Percentiles rank a stretch among this genome's conserved stretches.
phyloP scores from a whole-genome alignment of 495 filamentous ascomycete species.

The Neurospora sp. region DNA sequence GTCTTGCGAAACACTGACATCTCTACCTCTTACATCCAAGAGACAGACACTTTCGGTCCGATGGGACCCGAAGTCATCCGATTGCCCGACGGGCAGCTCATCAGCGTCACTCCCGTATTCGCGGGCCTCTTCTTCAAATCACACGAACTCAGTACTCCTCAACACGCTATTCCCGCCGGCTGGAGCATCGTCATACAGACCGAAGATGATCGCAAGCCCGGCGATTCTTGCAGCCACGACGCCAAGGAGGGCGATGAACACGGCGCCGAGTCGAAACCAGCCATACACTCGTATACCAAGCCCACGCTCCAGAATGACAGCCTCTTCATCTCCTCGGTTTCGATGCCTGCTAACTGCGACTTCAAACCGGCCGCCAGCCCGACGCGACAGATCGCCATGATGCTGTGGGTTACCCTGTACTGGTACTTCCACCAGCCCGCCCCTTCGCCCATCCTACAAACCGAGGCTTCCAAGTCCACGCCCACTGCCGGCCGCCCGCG shows the following conservation, averaged over 20 bases:
- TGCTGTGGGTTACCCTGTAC: conserved; percentile 88
- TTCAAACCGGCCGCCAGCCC: conserved; percentile 71
- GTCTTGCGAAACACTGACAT: background rate
- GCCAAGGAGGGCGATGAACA: conserved; percentile 6
- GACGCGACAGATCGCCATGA: conserved; percentile 82
- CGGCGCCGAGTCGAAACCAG: conserved; percentile 18
- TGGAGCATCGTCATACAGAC: conserved; percentile 82
- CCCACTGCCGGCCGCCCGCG: conserved; percentile 60
- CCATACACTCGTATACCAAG: conserved; percentile 53
- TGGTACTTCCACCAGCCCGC: conserved; percentile 91
- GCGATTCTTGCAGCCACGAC: conserved; percentile 5
- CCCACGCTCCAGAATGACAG: conserved; percentile 71
- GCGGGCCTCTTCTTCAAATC: conserved; percentile 81
- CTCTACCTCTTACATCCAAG: background rate
- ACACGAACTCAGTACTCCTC: conserved; percentile 57
- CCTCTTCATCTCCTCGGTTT: conserved; percentile 85
- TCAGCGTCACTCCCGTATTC: conserved; percentile 74
- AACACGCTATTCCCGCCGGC: conserved; percentile 65
- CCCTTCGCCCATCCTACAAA: conserved; percentile 46
- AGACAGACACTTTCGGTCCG: background rate
- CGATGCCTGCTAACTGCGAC: conserved; percentile 66
- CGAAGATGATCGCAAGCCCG: conserved; percentile 38
- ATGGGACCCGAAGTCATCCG: conserved; percentile 42
- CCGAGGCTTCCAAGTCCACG: conserved; percentile 51
- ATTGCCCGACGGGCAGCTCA: conserved; percentile 78